Evolutionary conservation across 192 early-diverging fungal genomes (phyloP).

Genomic region (Allomyces arbusculus): DNA sequence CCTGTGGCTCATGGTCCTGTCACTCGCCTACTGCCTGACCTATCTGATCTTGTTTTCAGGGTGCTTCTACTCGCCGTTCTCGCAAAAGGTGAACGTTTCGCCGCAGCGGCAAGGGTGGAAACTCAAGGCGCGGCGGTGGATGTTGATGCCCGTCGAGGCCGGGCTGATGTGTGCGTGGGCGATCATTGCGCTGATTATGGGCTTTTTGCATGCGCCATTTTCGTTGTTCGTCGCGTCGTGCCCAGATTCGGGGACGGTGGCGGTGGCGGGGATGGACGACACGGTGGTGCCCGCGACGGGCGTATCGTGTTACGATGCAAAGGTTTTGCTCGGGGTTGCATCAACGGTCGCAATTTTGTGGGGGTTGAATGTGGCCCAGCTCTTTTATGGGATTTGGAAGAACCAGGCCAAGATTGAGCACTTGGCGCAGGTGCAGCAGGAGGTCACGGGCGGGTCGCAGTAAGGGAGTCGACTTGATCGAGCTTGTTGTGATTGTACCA

Average conservation of each 20-base stretch:
- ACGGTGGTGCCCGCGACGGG: not conserved
- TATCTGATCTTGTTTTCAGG: not conserved
- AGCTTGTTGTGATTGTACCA: too few relatives aligned
- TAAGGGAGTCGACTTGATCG: too few relatives aligned
- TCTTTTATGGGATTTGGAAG: not conserved
- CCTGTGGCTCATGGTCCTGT: not conserved
- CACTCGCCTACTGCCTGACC: not conserved
- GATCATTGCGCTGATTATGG: not conserved
- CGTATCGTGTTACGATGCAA: not conserved
- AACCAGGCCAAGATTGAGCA: not conserved
- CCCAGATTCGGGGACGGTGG: not conserved
- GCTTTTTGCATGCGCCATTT: not conserved
- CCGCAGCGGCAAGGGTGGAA: not conserved
- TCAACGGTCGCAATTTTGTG: not conserved
- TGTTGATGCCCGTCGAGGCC: not conserved
- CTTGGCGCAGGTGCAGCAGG: too few relatives aligned
- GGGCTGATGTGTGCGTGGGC: not conserved
- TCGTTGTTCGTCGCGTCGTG: not conserved
- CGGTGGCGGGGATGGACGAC: not conserved
- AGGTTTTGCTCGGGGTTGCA: not conserved
- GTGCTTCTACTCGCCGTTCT: not conserved
- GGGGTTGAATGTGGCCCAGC: not conserved
- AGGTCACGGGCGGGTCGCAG: too few relatives aligned
- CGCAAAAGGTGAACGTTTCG: not conserved
- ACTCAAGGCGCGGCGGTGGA: not conserved